Evolutionary conservation across 1,139 yeast genomes (phyloP).

Genomic region (Suhomyces bribrorum): DNA sequence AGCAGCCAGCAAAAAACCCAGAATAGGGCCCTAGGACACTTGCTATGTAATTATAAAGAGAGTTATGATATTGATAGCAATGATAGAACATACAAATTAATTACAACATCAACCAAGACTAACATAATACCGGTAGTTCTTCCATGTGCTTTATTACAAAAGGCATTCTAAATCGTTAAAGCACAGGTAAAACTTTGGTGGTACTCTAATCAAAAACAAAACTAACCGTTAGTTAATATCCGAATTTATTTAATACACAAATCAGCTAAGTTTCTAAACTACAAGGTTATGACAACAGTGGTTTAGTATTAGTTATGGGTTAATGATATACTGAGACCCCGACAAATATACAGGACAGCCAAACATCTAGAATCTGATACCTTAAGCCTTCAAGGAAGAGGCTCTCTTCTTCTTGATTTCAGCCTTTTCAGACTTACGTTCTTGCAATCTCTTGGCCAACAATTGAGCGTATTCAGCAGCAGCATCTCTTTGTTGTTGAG

Average conservation of each 20-base stretch:
- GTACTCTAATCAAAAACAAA: no score
- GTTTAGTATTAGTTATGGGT: constrained; percentile 12
- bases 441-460: constrained; percentile 97
- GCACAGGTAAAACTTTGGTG: no score
- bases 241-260: constrained; percentile 13
- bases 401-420: constrained; percentile 99
- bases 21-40: constrained; percentile 10
- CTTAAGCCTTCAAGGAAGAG: constrained; percentile 89
- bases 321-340: constrained; percentile 3
- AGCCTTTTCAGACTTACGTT: constrained; percentile 97
- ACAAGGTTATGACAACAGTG: constrained; percentile 12
- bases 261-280: constrained; percentile 7
- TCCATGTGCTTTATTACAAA: no score
- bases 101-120: no score
- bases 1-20: constrained; percentile 12
- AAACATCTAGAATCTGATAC: constrained; percentile 11
- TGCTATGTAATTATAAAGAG: no score
- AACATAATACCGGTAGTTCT: no score
- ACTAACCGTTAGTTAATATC: no score
- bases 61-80: no score
- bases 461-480: constrained; percentile 99
- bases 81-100: no score
- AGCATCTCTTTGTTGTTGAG: constrained; percentile 99
- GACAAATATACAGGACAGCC: constrained; percentile 6
- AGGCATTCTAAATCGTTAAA: no score